These are phyloP conservation scores for Podaxis pistillaris DNA, from an alignment of 768 basidiomycete genomes.

Conservation along the genomic window DNA sequence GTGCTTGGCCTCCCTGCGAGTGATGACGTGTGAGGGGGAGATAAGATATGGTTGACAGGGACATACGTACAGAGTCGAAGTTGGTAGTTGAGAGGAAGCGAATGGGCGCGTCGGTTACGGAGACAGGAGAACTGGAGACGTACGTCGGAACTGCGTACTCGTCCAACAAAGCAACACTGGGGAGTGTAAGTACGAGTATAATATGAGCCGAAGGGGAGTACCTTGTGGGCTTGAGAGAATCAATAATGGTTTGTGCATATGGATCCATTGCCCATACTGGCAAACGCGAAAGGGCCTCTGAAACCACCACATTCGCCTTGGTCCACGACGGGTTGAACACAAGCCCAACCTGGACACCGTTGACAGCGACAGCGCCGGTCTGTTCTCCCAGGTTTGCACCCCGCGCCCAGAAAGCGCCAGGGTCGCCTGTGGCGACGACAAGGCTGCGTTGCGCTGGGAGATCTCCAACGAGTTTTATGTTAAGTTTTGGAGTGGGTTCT, in stretches of 20 bases:
- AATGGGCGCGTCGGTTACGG: conserved; percentile 45
- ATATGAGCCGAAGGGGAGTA: conserved; percentile 19
- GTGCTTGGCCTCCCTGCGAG: conserved; percentile 30
- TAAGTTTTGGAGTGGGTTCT: conserved; percentile 17
- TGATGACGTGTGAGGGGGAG: conserved; percentile 2
- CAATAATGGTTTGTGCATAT: conserved; percentile 44
- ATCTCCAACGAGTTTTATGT: conserved; percentile 40
- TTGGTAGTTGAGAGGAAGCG: conserved; percentile 45
- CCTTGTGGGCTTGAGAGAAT: conserved; percentile 45
- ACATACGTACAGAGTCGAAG: conserved; percentile 21
- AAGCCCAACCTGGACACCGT: conserved; percentile 47
- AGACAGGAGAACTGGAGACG: conserved; percentile 32
- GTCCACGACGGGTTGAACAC: conserved; percentile 52
- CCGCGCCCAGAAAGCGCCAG: conserved; percentile 48
- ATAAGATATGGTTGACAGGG: conserved; percentile 13
- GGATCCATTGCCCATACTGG: conserved; percentile 50
- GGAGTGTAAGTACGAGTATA: conserved; percentile 1
- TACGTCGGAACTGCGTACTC: conserved; percentile 51
- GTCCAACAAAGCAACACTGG: conserved; percentile 51
- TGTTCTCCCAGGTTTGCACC: conserved; percentile 55
- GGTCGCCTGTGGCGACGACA: conserved; percentile 45
- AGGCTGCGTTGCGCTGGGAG: conserved; percentile 28
- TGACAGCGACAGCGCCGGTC: conserved; percentile 42
- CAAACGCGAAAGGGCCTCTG: conserved; percentile 47
- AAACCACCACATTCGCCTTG: conserved; percentile 44